phyloP scores from a whole-genome alignment of 2,329 filamentous ascomycete genomes.

The Cladophialophora yegresii region DNA sequence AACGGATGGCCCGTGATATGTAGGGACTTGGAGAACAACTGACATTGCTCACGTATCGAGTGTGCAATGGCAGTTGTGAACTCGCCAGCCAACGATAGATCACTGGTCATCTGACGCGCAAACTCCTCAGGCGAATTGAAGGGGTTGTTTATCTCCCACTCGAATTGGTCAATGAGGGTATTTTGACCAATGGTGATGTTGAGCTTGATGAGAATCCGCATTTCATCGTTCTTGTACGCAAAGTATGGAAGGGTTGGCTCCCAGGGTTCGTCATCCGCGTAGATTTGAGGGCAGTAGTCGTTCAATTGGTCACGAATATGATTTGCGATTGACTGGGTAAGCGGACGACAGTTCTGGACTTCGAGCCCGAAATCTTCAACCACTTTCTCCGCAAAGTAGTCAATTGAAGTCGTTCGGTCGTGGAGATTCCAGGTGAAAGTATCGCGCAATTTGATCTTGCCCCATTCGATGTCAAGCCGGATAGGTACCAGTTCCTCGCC shows the following conservation, averaged over 20 bases:
- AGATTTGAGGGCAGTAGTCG: slow-evolving; percentile 91
- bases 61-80: slow-evolving; percentile 98
- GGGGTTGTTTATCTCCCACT: slow-evolving; percentile 98
- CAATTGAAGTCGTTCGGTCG: slow-evolving; percentile 76
- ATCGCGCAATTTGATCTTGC: slow-evolving; percentile 92
- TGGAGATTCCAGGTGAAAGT: slow-evolving; percentile 99
- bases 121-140: slow-evolving; percentile 94
- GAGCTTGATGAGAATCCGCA: slow-evolving; percentile 92
- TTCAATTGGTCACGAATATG: slow-evolving; percentile 83
- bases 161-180: slow-evolving; percentile 93
- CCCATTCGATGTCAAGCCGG: slow-evolving; percentile 88
- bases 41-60: slow-evolving; percentile 92
- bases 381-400: slow-evolving; percentile 83
- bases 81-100: slow-evolving; percentile 88
- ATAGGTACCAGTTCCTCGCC: slow-evolving; percentile 90
- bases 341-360: slow-evolving; percentile 59
- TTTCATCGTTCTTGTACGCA: slow-evolving; percentile 98
- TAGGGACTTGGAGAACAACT: slow-evolving; percentile 89
- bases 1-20: slow-evolving; percentile 94
- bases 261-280: slow-evolving; percentile 83
- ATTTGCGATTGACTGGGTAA: slow-evolving; percentile 66
- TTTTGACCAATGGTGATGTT: slow-evolving; percentile 97
- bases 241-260: slow-evolving; percentile 88
- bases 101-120: slow-evolving; percentile 81
- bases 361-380: slow-evolving; percentile 84